Evolutionary conservation across 257 asterid genomes (phyloP), one percentile per base, ranked within the genome.

Genomic region (Cordia subcordata): DNA sequence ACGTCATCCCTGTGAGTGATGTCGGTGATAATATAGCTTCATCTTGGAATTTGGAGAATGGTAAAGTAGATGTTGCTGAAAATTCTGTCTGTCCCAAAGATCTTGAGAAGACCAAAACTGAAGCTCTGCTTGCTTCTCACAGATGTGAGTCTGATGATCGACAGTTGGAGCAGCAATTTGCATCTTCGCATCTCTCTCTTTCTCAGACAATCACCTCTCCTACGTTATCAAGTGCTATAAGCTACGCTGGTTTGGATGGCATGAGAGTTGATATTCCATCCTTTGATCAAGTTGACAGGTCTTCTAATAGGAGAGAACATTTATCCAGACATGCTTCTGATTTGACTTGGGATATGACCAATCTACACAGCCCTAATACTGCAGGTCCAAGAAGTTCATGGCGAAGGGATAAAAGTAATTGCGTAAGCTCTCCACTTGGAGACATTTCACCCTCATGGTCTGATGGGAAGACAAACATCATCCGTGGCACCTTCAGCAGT

Each of bases 211-310:
- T 63, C 53, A 5, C 71, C 70, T 68, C 79, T 68, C 70, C 47
- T 12, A 67, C 35, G 4, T 27, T 27, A 27, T 27, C 35, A 27
- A 27, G 6, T 27, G 35, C 35, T 1, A 27, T 47, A 63, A 60
- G 65, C 40, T 72, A 66, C 70, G 53, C 84, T 65, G 55, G 66
- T 67, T 68, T 74, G 55, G 68, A 75, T 69, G 75, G 72, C 58
- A 49, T 86, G 75, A 67, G 65, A 47, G 64, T 85, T 66, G 90
- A 68, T 49, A 79, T 85, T 70, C 93, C 95, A 54, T 77, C 83
- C 50, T 64, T 67, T 42, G 82, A 76, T 63, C 78, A 66, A 67
- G 70, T 60, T 57, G 81, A 75, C 54, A 61, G 55, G 57, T 71
- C 74, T 67, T 65, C 59, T 35, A 70, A 58, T 57, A 78, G 72